These are phyloP conservation scores for Xylaria castorea DNA, from an alignment of 495 filamentous ascomycete genomes.

Conservation along the genomic window DNA sequence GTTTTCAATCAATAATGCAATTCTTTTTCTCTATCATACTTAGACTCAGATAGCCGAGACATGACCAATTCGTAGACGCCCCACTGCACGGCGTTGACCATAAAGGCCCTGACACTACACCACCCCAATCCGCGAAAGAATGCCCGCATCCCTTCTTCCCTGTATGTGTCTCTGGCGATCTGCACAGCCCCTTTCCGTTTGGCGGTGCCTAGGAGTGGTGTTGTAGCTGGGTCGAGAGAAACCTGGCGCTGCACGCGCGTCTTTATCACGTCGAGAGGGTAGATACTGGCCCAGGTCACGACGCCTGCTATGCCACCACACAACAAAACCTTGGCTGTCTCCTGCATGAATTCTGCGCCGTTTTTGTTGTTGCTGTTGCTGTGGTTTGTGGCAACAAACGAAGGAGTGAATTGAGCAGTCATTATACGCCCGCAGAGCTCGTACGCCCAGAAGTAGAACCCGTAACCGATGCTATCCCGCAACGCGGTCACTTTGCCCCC, in stretches of 20 bases:
- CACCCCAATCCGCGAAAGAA: conserved; percentile 82
- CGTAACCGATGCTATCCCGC: conserved; percentile 85
- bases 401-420: conserved; percentile 31
- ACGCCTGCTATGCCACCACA: conserved; percentile 87
- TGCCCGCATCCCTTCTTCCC: conserved; percentile 63
- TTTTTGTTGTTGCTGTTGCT: neutral
- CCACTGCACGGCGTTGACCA: conserved; percentile 87
- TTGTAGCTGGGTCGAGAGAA: conserved; percentile 13
- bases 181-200: conserved; percentile 62
- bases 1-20: neutral
- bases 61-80: conserved; percentile 86
- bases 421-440: conserved; percentile 70
- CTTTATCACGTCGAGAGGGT: conserved; percentile 89
- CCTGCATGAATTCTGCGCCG: conserved; percentile 38
- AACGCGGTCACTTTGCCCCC: conserved; percentile 80
- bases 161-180: conserved; percentile 68
- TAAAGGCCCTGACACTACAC: conserved; percentile 82
- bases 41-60: conserved; percentile 52
- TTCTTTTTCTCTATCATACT: conserved; percentile 24
- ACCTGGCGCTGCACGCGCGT: conserved; percentile 79
- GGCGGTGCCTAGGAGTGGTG: conserved; percentile 42
- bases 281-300: conserved; percentile 84
- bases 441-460: conserved; percentile 93
- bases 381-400: neutral
- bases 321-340: conserved; percentile 70